Percentiles rank a stretch among this genome's conserved stretches.
These are phyloP conservation scores for Candida boidinii DNA, from an alignment of 805 yeast species.

Conservation along the genomic window DNA sequence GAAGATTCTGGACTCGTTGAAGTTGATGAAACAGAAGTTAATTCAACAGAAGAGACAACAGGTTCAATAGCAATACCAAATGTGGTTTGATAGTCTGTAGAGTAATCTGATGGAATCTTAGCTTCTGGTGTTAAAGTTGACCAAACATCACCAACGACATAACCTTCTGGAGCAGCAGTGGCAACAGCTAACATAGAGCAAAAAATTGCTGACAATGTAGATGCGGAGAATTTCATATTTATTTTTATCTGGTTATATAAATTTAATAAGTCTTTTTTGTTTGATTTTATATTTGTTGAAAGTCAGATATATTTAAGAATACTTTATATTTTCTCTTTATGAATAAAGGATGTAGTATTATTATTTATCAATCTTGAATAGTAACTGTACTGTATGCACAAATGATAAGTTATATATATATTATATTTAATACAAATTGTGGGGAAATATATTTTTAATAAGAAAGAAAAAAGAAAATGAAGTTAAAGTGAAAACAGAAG, in stretches of 20 bases:
- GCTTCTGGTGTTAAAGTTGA: slow-evolving; percentile 59
- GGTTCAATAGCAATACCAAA: slow-evolving; percentile 67
- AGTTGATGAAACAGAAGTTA: slow-evolving; percentile 12
- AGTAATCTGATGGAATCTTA: slow-evolving; percentile 39
- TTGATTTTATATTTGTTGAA: too few relatives aligned
- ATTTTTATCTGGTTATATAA: background rate
- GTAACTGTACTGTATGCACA: too few relatives aligned
- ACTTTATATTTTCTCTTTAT: too few relatives aligned
- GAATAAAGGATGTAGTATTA: too few relatives aligned
- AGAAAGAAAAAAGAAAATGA: too few relatives aligned
- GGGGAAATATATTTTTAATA: too few relatives aligned
- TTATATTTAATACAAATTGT: too few relatives aligned
- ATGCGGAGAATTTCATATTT: slow-evolving; percentile 3
- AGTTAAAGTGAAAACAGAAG: too few relatives aligned
- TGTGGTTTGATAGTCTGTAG: slow-evolving; percentile 42
- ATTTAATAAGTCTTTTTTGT: too few relatives aligned
- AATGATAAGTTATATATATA: too few relatives aligned
- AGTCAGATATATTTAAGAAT: too few relatives aligned
- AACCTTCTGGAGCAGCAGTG: slow-evolving; percentile 34
- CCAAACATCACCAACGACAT: slow-evolving; percentile 53
- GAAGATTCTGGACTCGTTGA: slow-evolving; percentile 2
- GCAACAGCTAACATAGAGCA: slow-evolving; percentile 25
- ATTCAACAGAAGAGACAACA: slow-evolving; percentile 27
- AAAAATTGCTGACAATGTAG: background rate
- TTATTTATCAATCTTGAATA: too few relatives aligned